These are phyloP conservation scores for Diplodia corticola DNA, from an alignment of 2,329 filamentous ascomycete genomes.

Conservation along the genomic window DNA sequence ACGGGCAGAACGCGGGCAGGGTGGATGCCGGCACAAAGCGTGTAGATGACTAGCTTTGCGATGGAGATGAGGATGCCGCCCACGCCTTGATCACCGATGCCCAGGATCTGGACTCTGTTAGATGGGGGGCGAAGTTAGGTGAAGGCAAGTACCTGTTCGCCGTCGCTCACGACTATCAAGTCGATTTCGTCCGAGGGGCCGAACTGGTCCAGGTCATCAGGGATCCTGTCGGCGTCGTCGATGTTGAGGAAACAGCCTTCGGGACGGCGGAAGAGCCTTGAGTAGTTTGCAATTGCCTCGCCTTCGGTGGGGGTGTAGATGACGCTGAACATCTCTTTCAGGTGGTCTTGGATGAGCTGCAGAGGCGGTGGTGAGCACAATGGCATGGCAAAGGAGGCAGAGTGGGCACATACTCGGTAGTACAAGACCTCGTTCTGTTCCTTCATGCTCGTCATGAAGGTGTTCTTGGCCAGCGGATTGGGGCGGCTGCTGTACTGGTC, in stretches of 20 bases:
- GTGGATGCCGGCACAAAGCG: slow-evolving; percentile 83
- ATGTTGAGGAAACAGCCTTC: slow-evolving; percentile 83
- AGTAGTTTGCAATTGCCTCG: slow-evolving; percentile 84
- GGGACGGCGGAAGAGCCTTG: slow-evolving; percentile 71
- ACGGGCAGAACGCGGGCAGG: slow-evolving; percentile 77
- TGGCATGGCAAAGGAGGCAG: no score
- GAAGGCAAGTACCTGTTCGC: slow-evolving; percentile 46
- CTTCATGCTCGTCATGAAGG: slow-evolving; percentile 81
- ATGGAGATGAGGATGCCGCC: slow-evolving; percentile 82
- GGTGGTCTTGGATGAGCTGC: slow-evolving; percentile 71
- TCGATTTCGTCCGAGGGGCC: slow-evolving; percentile 74
- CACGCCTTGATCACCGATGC: slow-evolving; percentile 86
- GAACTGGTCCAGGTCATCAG: slow-evolving; percentile 67
- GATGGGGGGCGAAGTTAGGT: background rate
- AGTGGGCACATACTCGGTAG: slow-evolving; percentile 59
- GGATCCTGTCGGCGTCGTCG: slow-evolving; percentile 64
- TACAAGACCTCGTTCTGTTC: slow-evolving; percentile 84
- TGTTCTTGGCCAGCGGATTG: slow-evolving; percentile 77
- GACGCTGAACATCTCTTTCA: slow-evolving; percentile 87
- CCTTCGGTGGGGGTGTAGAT: slow-evolving; percentile 91
- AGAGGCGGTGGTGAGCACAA: background rate
- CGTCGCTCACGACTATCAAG: slow-evolving; percentile 83
- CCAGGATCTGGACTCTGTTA: slow-evolving; percentile 68
- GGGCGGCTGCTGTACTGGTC: slow-evolving; percentile 68
- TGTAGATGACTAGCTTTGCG: slow-evolving; percentile 80